These are phyloP conservation scores for Plasmodium blacklocki DNA, from an alignment of 169 alveolate genomes.

Conservation along the genomic window DNA sequence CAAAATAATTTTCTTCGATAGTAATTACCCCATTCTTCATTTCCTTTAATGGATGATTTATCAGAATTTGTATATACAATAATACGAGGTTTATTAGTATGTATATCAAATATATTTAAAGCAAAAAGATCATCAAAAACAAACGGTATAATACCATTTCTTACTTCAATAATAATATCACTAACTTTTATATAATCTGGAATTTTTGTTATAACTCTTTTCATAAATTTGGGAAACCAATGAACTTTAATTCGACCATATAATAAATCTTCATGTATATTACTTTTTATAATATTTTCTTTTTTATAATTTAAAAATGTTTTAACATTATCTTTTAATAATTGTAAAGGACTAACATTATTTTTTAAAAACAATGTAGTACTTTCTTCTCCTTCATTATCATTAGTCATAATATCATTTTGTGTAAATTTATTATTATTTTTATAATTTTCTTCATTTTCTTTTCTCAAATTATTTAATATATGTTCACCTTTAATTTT, in stretches of 20 bases:
- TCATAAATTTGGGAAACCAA: constrained; percentile 85
- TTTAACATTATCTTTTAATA: constrained; percentile 61
- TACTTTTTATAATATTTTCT: constrained; percentile 62
- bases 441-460: background rate
- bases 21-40: constrained; percentile 85
- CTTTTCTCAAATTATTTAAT: constrained; percentile 8
- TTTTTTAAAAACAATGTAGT: constrained; percentile 19
- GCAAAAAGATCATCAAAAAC: constrained; percentile 81
- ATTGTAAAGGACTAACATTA: constrained; percentile 32
- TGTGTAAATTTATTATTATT: background rate
- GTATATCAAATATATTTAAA: constrained; percentile 79
- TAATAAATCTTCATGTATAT: constrained; percentile 44
- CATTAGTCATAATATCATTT: constrained; percentile 3
- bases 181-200: constrained; percentile 79
- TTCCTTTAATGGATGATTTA: constrained; percentile 76
- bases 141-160: constrained; percentile 85
- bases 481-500: constrained; percentile 11
- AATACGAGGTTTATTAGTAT: constrained; percentile 82
- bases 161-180: constrained; percentile 84
- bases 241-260: constrained; percentile 70
- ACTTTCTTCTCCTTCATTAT: constrained; percentile 18
- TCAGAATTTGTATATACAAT: constrained; percentile 84
- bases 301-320: constrained; percentile 29
- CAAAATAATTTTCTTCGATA: constrained; percentile 79
- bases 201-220: constrained; percentile 77